Base-by-base conservation (phyloP, 2,329 filamentous ascomycete genomes). In the Cladorrhinum sp. region DNA sequence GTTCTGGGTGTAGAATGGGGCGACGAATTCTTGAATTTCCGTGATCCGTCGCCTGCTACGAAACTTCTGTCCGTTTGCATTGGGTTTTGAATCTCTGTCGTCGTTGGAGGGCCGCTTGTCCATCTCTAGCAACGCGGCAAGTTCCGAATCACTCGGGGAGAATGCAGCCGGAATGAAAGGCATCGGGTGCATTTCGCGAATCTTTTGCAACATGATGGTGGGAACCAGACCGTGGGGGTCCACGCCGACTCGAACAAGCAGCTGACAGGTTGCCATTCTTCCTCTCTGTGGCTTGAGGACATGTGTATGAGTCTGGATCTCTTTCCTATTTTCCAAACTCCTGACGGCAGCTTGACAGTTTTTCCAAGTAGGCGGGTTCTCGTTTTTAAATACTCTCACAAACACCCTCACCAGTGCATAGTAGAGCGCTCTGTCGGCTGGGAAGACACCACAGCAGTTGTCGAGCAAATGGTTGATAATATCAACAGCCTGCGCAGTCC, bases 361-460 rank as follows among this genome's bases (percentile, higher is more conserved):
- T 58, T 75, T 75, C 48, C 73, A 73, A 27, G 72, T 74, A 1
- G 77, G 82, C 23, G 76, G 73, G 3, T 73, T 69, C 45, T 79
- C 71, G 32, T 70, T 71, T 1, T 70, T 66, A 49, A 79, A 80
- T 7, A 71, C 69, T n/a, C 71, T 71, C 9, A 72, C 68, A 77
- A 81, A 85, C 7, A 78, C 69, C 9, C 73, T 73, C 13, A 76
- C 73, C 3, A 83, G 67, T 1, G 78, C 78, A 59, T 79, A 77
- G 72, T 80, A 83, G 3, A 85, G 69, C 2, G 79, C 73, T 45
- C 77, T 75, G 23, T 80, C 80, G 16, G 80, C 79, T 1, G 83
- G 80, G 50, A 85, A 80, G 1, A 80, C 78, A 0, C 82, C 82
- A 1, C 68, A 68, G 50, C 75, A 78, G 24, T 70, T 68, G 45